Evolutionary conservation across 169 alveolate genomes (phyloP).

Genomic region (Eimeria falciformis): DNA sequence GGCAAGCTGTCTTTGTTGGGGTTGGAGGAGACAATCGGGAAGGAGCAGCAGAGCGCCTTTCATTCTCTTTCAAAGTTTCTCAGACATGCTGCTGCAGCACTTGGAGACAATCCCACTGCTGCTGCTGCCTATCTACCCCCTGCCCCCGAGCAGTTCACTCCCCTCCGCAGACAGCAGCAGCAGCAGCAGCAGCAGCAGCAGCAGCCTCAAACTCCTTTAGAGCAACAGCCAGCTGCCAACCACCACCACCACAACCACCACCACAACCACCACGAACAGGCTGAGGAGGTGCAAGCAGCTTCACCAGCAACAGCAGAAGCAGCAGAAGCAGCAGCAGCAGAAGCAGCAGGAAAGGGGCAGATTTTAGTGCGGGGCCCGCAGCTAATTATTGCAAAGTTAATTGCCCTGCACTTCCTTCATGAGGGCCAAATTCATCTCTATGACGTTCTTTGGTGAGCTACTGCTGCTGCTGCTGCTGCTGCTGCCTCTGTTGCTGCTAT

Average conservation of each 20-base stretch:
- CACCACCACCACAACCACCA: neutral
- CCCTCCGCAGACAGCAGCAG: neutral
- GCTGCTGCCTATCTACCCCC: conserved; percentile 46
- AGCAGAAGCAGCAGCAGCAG: conserved; percentile 35
- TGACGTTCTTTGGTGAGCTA: conserved; percentile 5
- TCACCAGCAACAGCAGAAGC: neutral
- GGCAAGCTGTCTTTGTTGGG: neutral
- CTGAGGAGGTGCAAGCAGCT: neutral
- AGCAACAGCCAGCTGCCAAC: neutral
- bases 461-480: conserved; percentile 54
- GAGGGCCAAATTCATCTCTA: conserved; percentile 14
- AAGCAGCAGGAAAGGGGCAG: neutral
- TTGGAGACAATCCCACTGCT: neutral
- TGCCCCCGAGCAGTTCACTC: neutral
- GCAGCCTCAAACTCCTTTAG: neutral
- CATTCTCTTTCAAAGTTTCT: neutral
- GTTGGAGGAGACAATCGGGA: neutral
- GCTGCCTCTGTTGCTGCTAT: conserved; percentile 25
- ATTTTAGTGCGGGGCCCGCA: conserved; percentile 1
- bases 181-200: conserved; percentile 32
- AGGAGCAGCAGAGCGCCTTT: neutral
- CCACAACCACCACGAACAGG: neutral
- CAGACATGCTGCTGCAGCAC: neutral
- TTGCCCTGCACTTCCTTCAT: conserved; percentile 26
- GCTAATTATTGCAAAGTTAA: conserved; percentile 23